Conservation (phyloP, 768 basidiomycete genomes). For the Cytidiella melzeri region DNA sequence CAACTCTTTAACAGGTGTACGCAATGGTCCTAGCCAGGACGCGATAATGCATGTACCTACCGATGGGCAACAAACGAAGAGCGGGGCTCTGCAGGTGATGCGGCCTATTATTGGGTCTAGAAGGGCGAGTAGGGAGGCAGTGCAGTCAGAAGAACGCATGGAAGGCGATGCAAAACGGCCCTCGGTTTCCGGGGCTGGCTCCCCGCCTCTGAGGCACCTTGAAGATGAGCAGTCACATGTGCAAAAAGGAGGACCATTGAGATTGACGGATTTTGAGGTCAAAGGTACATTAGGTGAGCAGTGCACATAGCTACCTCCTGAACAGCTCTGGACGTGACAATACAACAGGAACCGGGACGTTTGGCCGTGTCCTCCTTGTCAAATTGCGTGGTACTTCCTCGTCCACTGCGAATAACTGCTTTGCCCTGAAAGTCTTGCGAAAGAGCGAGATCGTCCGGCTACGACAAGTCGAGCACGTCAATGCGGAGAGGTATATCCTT, state of each 20-base stretch:
- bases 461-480: constrained; percentile 97
- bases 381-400: constrained; percentile 52
- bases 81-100: constrained; percentile 21
- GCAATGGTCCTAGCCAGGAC: constrained; percentile 4
- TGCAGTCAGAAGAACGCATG: constrained; percentile 18
- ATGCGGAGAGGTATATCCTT: constrained; percentile 91
- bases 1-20: constrained; percentile 34
- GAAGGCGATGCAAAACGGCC: constrained; percentile 17
- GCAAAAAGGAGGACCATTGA: constrained; percentile 42
- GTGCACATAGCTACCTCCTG: not conserved
- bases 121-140: constrained; percentile 7
- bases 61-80: too few species aligned
- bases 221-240: constrained; percentile 70
- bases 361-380: constrained; percentile 88
- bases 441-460: constrained; percentile 84
- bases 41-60: too few species aligned
- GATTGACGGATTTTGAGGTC: constrained; percentile 75
- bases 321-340: not conserved
- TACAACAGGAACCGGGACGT: constrained; percentile 86
- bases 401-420: constrained; percentile 50
- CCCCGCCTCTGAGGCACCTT: constrained; percentile 50
- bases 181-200: constrained; percentile 9
- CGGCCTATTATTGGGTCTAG: not conserved
- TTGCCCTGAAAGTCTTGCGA: constrained; percentile 85
- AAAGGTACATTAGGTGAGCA: constrained; percentile 65